Conservation (phyloP, 2,329 filamentous ascomycete species). For the Aspergillus sp. region DNA sequence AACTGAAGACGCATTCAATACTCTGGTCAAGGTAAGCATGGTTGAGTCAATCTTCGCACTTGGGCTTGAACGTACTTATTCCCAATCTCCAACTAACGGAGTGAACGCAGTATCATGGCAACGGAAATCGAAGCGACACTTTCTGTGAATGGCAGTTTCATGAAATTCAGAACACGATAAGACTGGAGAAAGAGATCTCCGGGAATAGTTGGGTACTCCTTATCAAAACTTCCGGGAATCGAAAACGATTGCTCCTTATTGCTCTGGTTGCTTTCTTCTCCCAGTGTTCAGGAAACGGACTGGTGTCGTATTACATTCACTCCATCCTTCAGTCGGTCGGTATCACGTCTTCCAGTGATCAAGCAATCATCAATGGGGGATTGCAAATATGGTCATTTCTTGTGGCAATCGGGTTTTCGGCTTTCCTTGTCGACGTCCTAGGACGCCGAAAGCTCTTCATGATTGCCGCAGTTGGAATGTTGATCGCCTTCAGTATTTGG, state of each 20-base stretch:
- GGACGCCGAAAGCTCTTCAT: conserved; percentile 48
- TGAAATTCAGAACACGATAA: conserved; percentile 48
- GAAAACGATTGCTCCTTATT: conserved; percentile 55
- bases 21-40: conserved; percentile 26
- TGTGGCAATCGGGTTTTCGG: conserved; percentile 35
- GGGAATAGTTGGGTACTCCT: conserved; percentile 42
- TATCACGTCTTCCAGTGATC: conserved; percentile 36
- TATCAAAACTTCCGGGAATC: conserved; percentile 52
- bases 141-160: conserved; percentile 20
- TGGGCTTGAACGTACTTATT: neutral
- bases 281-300: conserved; percentile 57
- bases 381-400: conserved; percentile 43
- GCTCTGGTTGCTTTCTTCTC: conserved; percentile 56
- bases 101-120: conserved; percentile 34
- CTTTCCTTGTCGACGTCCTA: conserved; percentile 40
- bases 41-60: neutral
- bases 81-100: neutral
- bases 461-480: conserved; percentile 44
- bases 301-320: conserved; percentile 43
- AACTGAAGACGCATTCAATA: conserved; percentile 26
- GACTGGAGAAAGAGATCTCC: conserved; percentile 48
- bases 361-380: conserved; percentile 44
- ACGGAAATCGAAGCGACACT: conserved; percentile 38
- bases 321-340: conserved; percentile 39
- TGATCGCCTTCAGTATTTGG: conserved; percentile 44